Evolutionary conservation across 2,329 filamentous ascomycete genomes (phyloP), one percentile per base, ranked within the genome.

Genomic region (Alternaria solani): DNA sequence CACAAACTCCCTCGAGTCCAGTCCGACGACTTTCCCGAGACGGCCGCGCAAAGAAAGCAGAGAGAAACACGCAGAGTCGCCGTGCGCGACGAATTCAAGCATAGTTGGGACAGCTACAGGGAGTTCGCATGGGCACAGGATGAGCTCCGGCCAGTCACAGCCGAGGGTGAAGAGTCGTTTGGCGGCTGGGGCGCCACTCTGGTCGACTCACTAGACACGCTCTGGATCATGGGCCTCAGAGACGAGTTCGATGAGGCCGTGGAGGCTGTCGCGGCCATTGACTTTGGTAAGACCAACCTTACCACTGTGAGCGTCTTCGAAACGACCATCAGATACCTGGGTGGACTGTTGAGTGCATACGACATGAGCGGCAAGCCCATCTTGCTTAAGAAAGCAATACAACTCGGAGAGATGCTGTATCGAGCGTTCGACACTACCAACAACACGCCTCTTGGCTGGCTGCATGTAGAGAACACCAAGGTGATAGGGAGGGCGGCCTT

Each of bases 271-370:
- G 74, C 80, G 5, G 65, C 69, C 9, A 83, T 84, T 48, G 80
- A 84, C 61, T 81, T 84, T 44, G 77, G 79, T 25, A 73, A 73
- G 20, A 76, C 75, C 12, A 70, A 78, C 2, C 75, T 76, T 16
- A 70, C 72, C 11, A 77, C 80, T 26, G 71, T 84, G 65, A 84
- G 82, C 65, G 81, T 84, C n/a, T 84, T 84, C 57, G 82, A 84
- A 63, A 84, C 82, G 0, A 84, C 81, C 0, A 84, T 84, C 44
- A 73, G 78, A 36, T 78, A 78, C 43, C 71, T 79, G 7, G 77
- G 78, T 18, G 78, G 78, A 8, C 58, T 79, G 18, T 57, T 79
- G 30, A 71, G 70, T 44, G 78, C 78, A 51, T 79, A 78, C 57
- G 78, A 79, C 52, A 66, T 79, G 38, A 78, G 75, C 44, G 63